Evolutionary conservation across 805 yeast species (phyloP), one percentile per base, ranked within the genome.

Genomic region (Hanseniaspora taiwanica): DNA sequence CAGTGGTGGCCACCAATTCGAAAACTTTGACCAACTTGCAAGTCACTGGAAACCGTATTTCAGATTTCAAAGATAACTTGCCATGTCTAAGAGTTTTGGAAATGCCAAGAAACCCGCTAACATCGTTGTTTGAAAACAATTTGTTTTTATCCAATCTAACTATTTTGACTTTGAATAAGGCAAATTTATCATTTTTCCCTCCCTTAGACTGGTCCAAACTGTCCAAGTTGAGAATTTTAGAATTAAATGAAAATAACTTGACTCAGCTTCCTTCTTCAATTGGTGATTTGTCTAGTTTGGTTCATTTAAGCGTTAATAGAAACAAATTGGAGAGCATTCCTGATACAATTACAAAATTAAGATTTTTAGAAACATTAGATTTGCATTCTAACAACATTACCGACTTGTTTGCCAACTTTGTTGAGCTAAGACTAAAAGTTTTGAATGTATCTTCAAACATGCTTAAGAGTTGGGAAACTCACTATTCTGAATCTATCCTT

Each of bases 331-430:
- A 79, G 40, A 58, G 68, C 1, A 52, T 91, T 12, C 96, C 97
- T 0, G 57, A 64, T 2, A 71, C 74, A 10, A 71, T 91, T 25
- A 78, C 83, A 2, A 52, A 66, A 13, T 65, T 87, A 42, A 59
- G 65, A 3, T 69, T 72, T 23, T 66, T 89, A 46, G 76, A 71
- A 50, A 65, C 70, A 36, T 64, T 89, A 42, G 96, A 89, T 56
- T 60, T 85, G 34, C 96, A 89, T 59, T 74, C 82, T 34, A 89
- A 89, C 59, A 86, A 86, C 52, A 65, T 89, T 48, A 78, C 83
- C 47, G 55, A 63, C 6, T 62, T 89, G 21, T 82, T 85, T 0
- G 69, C 69, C 21, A 80, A 75, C 17, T 68, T 82, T 25, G 82
- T 87, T 81, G 62, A 69, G 39, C 58, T 83, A 51, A 71, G 74